phyloP scores from a whole-genome alignment of 2,329 filamentous ascomycete genomes.

The Dactylonectria macrodidyma region DNA sequence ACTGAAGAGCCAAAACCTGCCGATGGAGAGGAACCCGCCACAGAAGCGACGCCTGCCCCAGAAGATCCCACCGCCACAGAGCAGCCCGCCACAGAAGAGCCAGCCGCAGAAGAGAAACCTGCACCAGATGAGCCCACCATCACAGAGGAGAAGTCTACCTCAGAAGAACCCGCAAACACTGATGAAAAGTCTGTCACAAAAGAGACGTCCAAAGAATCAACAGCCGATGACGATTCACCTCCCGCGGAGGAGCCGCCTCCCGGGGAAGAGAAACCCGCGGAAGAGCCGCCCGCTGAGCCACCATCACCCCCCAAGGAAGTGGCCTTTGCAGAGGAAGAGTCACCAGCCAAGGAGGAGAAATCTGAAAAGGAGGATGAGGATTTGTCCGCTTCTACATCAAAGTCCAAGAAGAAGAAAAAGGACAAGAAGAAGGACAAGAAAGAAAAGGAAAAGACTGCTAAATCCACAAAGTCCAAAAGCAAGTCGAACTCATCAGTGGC shows the following conservation, averaged over 20 bases:
- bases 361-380: slow-evolving; percentile 28
- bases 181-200: slow-evolving; percentile 6
- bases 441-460: slow-evolving; percentile 29
- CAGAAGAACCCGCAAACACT: slow-evolving; percentile 9
- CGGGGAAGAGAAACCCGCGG: slow-evolving; percentile 24
- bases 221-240: slow-evolving; percentile 8
- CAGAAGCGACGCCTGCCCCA: slow-evolving; percentile 11
- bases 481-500: slow-evolving; percentile 11
- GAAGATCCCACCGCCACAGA: slow-evolving; percentile 14
- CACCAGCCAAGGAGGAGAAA: slow-evolving; percentile 16
- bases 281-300: slow-evolving; percentile 29
- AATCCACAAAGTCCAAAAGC: slow-evolving; percentile 9
- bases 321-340: slow-evolving; percentile 20
- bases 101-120: slow-evolving; percentile 7
- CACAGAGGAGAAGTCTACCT: slow-evolving; percentile 8
- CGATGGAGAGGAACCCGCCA: slow-evolving; percentile 25
- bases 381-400: slow-evolving; percentile 17
- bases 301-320: slow-evolving; percentile 23
- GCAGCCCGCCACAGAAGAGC: slow-evolving; percentile 7
- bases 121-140: slow-evolving; percentile 8
- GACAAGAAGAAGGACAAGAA: slow-evolving; percentile 27
- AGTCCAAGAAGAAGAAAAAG: slow-evolving; percentile 31
- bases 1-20: not conserved
- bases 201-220: slow-evolving; percentile 18
- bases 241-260: slow-evolving; percentile 1